These are phyloP conservation scores for Chrysopogon serrulatus DNA, from an alignment of 176 grass and related monocot genomes.

Conservation along the genomic window DNA sequence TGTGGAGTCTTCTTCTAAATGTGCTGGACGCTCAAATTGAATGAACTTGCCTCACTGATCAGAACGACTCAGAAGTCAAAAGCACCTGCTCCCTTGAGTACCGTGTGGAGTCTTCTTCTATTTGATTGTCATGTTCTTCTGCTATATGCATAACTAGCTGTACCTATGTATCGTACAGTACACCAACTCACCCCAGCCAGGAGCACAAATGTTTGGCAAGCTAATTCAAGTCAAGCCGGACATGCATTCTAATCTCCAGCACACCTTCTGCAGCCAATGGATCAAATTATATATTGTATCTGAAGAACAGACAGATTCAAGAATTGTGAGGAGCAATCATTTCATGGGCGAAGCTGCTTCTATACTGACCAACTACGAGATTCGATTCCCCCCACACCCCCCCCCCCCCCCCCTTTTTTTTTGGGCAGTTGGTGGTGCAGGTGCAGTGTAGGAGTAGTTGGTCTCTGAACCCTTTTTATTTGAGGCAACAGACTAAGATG, in stretches of 20 bases:
- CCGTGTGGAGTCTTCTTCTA: neutral
- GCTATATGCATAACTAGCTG: neutral
- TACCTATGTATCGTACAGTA: neutral
- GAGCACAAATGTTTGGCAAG: slow-evolving; percentile 20
- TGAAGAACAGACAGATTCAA: neutral
- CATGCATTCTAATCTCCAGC: neutral
- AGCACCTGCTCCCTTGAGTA: neutral
- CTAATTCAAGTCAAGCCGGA: slow-evolving; percentile 31
- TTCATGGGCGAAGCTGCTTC: slow-evolving; percentile 15
- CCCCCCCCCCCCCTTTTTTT: too few relatives aligned
- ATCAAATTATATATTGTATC: neutral
- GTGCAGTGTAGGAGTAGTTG: slow-evolving; percentile 1
- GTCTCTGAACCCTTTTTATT: slow-evolving; percentile 13
- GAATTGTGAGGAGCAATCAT: slow-evolving; percentile 2
- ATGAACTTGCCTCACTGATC: too few relatives aligned
- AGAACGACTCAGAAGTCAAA: too few relatives aligned
- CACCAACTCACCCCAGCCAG: neutral
- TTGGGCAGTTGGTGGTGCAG: neutral
- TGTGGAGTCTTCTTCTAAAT: too few relatives aligned
- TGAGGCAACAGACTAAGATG: neutral
- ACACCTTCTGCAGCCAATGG: neutral
- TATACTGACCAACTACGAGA: slow-evolving; percentile 20
- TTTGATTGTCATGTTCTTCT: neutral
- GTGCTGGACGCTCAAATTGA: too few relatives aligned
- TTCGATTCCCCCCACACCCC: too few relatives aligned